Evolutionary conservation across 1,284 basidiomycete species (phyloP), one percentile per base, ranked within the genome.

Genomic region (Pyrrhoderma noxium): DNA sequence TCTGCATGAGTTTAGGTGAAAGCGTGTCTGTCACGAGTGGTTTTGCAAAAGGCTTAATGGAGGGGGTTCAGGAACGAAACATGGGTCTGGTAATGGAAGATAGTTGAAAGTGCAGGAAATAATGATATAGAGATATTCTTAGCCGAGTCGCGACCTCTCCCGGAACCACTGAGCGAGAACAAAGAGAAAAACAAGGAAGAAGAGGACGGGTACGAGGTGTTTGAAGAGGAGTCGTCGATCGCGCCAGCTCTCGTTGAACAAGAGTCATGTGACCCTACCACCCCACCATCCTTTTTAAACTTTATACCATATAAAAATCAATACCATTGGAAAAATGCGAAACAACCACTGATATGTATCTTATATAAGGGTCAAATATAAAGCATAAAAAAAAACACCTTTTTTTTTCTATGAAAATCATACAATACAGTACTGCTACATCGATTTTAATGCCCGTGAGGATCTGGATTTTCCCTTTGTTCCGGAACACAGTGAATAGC

Each of bases 401-500:
- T 5, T 31, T 31, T 11, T 31, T 11, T 31, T 31, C 11, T 31
- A 31, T 31, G 11, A 5, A 31, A 31, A 11, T 31, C 11, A 31
- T 31, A 31, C 5, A 5, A 11, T 31, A 31, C 27, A 31, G 11
- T 31, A n/a, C 27, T 31, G 11, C 7, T 31, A 5, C 27, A 31
- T 31, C 27, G 11, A 5, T 44, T 22, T 60, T 61, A 80, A 58
- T 80, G 79, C 34, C 71, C 77, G 59, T 79, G 79, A 16, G 67
- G 67, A 67, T 89, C 87, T 48, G 73, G 73, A 65, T 89, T 83
- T 55, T 74, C 76, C 70, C 82, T 83, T 63, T 81, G 76, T 69
- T 92, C 88, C 80, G 87, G 85, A 47, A 85, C 75, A 66, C 87
- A 89, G 61, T 90, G 87, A 57, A 91, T 91, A 21, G 88, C 88